Percentiles rank a stretch among this genome's conserved stretches.
Evolutionary conservation across 2,329 filamentous ascomycete species (phyloP).

Genomic region (Fusarium xyrophilum): DNA sequence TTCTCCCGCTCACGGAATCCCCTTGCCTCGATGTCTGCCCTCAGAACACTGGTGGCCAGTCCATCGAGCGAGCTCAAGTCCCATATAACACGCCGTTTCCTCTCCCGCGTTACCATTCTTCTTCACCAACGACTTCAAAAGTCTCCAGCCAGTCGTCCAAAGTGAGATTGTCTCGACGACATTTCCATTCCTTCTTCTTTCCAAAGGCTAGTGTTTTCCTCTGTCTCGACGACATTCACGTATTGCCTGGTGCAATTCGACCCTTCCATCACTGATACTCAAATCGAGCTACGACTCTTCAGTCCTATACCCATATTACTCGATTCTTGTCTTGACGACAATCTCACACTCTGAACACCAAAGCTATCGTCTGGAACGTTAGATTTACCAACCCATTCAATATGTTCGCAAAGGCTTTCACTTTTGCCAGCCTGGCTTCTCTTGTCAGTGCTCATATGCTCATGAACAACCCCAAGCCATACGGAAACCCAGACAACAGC

Average conservation of each 20-base stretch:
- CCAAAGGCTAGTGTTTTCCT: slow-evolving; percentile 41
- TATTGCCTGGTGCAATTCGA: slow-evolving; percentile 41
- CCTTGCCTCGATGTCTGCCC: slow-evolving; percentile 25
- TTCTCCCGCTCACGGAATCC: slow-evolving; percentile 13
- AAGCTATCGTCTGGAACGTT: slow-evolving; percentile 46
- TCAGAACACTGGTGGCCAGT: slow-evolving; percentile 27
- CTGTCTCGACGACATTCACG: slow-evolving; percentile 32
- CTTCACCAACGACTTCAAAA: slow-evolving; percentile 39
- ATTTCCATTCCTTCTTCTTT: slow-evolving; percentile 41
- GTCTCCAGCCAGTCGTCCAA: slow-evolving; percentile 40
- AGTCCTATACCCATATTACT: slow-evolving; percentile 35
- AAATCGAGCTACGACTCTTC: slow-evolving; percentile 31
- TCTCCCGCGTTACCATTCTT: slow-evolving; percentile 16
- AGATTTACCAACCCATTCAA: slow-evolving; percentile 46
- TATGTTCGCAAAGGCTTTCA: slow-evolving; percentile 60
- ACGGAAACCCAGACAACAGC: slow-evolving; percentile 59
- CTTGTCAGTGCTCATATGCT: slow-evolving; percentile 76
- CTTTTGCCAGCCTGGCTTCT: slow-evolving; percentile 63
- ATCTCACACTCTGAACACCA: slow-evolving; percentile 30
- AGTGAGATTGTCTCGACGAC: slow-evolving; percentile 42
- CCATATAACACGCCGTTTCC: slow-evolving; percentile 38
- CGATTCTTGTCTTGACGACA: slow-evolving; percentile 42
- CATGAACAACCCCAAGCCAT: slow-evolving; percentile 73
- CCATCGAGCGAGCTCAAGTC: slow-evolving; percentile 19
- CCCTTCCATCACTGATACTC: slow-evolving; percentile 34